Evolutionary conservation across 192 early-diverging fungal genomes (phyloP).

Genomic region (Coemansia interrupta): DNA sequence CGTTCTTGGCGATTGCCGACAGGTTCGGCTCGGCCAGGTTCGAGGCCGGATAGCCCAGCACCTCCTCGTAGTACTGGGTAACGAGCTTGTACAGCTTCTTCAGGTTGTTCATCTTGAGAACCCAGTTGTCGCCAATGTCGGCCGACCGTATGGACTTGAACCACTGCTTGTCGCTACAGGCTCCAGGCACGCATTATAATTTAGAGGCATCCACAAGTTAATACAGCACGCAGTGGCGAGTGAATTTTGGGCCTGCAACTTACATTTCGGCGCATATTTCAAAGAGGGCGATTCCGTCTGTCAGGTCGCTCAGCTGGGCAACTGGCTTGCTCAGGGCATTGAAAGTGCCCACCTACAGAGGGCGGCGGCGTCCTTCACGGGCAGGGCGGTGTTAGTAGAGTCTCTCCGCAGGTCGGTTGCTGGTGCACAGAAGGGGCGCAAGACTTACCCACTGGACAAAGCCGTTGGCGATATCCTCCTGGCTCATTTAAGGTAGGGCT

Average conservation of each 20-base stretch:
- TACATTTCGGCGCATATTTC: constrained; percentile 85
- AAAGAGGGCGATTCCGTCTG: constrained; percentile 74
- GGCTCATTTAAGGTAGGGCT: constrained; percentile 20
- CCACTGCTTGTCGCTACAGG: constrained; percentile 79
- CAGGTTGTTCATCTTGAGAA: constrained; percentile 86
- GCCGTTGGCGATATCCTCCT: constrained; percentile 46
- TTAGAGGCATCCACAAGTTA: no score
- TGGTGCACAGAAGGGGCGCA: no score
- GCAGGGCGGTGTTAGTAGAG: background rate
- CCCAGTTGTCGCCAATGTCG: constrained; percentile 90
- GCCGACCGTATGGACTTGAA: constrained; percentile 74
- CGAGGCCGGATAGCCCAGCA: constrained; percentile 64
- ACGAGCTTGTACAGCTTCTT: constrained; percentile 87
- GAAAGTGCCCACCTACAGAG: constrained; percentile 44
- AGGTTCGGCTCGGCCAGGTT: constrained; percentile 71
- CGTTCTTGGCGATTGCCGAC: constrained; percentile 79
- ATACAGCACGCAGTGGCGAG: no score
- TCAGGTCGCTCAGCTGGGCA: constrained; percentile 58
- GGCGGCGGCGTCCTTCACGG: background rate
- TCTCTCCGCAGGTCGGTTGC: no score
- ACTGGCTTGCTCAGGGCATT: constrained; percentile 41
- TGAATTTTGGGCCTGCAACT: constrained; percentile 27
- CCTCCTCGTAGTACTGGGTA: constrained; percentile 81
- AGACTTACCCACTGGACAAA: constrained; percentile 51
- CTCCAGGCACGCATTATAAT: background rate